phyloP scores from a whole-genome alignment of 2,329 filamentous ascomycete species.

The Fusarium proliferatum region DNA sequence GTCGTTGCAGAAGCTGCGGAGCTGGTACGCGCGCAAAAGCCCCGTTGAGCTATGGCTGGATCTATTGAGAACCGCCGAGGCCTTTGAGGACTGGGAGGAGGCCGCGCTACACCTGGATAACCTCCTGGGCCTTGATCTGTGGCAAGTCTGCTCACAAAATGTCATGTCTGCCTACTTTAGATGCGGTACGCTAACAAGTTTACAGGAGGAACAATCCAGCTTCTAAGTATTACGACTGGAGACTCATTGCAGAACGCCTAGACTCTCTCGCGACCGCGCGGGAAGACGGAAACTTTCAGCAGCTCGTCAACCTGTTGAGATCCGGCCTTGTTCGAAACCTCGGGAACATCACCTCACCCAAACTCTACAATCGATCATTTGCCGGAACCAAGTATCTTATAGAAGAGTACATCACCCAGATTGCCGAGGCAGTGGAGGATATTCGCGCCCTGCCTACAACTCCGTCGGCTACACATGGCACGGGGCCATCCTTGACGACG shows the following conservation, averaged over 20 bases:
- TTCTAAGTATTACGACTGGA: conserved; percentile 86
- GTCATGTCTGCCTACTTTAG: neutral
- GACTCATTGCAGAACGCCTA: conserved; percentile 82
- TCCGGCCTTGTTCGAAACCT: conserved; percentile 85
- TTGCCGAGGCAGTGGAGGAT: conserved; percentile 83
- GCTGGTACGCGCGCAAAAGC: conserved; percentile 74
- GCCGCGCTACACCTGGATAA: conserved; percentile 87
- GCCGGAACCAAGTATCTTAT: conserved; percentile 91
- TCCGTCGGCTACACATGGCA: conserved; percentile 52
- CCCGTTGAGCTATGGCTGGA: conserved; percentile 74
- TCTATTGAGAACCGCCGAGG: conserved; percentile 71
- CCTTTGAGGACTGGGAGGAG: conserved; percentile 88
- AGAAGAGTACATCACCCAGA: conserved; percentile 88
- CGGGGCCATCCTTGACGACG: conserved; percentile 64
- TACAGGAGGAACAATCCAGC: conserved; percentile 82
- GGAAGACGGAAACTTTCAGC: conserved; percentile 77
- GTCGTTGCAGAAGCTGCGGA: conserved; percentile 69
- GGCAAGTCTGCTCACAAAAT: conserved; percentile 60
- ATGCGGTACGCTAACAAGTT: conserved; percentile 17
- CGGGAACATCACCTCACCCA: conserved; percentile 87
- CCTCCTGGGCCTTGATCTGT: conserved; percentile 81
- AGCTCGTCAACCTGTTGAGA: conserved; percentile 81
- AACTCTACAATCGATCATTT: conserved; percentile 86
- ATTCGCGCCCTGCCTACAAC: conserved; percentile 74
- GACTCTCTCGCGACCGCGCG: conserved; percentile 76